Percentiles rank a stretch among this genome's conserved stretches.
Evolutionary conservation across 2,329 filamentous ascomycete species (phyloP).

Genomic region (Apiospora saccharicola): DNA sequence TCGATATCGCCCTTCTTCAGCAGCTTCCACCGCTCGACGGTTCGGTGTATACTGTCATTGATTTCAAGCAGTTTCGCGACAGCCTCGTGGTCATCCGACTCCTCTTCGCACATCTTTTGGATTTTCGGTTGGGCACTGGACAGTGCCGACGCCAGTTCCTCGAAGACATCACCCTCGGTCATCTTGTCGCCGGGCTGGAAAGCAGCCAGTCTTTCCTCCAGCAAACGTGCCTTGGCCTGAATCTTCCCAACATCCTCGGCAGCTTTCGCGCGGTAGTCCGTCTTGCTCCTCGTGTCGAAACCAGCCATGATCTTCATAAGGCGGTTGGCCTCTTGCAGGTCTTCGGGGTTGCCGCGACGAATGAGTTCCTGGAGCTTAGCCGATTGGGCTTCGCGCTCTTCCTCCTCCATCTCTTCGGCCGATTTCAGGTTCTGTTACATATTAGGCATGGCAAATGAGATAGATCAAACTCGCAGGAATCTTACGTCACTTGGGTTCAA

Average conservation of each 20-base stretch:
- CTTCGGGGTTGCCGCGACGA: constrained; percentile 86
- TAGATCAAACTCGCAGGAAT: constrained; percentile 34
- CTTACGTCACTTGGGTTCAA: constrained; percentile 95
- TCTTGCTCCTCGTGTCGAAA: constrained; percentile 93
- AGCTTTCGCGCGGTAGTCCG: constrained; percentile 96
- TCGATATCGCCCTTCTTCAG: constrained; percentile 95
- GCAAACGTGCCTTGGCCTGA: constrained; percentile 89
- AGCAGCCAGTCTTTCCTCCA: constrained; percentile 91
- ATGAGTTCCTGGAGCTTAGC: constrained; percentile 99
- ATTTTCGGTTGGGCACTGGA: constrained; percentile 98
- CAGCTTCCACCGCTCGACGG: constrained; percentile 92
- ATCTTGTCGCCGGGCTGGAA: constrained; percentile 85
- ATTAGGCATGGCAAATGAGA: background rate
- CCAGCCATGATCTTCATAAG: constrained; percentile 99
- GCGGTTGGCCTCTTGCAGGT: constrained; percentile 94
- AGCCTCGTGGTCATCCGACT: constrained; percentile 95
- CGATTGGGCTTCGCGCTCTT: constrained; percentile 92
- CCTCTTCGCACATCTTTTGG: constrained; percentile 99
- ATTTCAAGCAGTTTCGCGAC: constrained; percentile 96
- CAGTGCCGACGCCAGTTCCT: constrained; percentile 88
- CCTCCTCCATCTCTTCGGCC: constrained; percentile 97
- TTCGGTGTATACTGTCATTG: constrained; percentile 98
- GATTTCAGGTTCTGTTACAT: constrained; percentile 83
- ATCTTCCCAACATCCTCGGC: constrained; percentile 95
- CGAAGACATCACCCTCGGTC: constrained; percentile 70